These are phyloP conservation scores for Amauroascus niger DNA, from an alignment of 2,329 filamentous ascomycete species.

Conservation along the genomic window DNA sequence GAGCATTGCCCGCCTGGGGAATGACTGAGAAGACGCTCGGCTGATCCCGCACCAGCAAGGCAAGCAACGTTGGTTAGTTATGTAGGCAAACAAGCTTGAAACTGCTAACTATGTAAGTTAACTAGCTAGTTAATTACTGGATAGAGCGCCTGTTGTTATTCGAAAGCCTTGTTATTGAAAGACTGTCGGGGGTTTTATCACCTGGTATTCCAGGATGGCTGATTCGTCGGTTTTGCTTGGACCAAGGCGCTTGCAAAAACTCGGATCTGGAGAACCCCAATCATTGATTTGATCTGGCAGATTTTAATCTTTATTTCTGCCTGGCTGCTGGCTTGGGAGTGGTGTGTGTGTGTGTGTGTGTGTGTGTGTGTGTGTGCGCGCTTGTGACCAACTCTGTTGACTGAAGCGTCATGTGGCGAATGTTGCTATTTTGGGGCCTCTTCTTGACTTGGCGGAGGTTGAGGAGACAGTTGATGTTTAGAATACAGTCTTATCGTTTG, in stretches of 20 bases:
- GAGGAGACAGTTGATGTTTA: too few species aligned
- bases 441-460: too few species aligned
- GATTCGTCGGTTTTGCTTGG: neutral
- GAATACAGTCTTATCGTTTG: too few species aligned
- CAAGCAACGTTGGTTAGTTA: neutral
- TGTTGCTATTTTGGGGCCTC: too few species aligned
- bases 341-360: neutral
- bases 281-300: too few species aligned
- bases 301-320: too few species aligned
- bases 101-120: too few species aligned
- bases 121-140: neutral
- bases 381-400: too few species aligned
- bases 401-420: too few species aligned
- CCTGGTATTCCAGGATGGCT: neutral
- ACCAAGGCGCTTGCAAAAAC: neutral
- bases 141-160: neutral
- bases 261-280: too few species aligned
- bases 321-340: neutral
- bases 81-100: neutral
- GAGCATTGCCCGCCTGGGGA: neutral
- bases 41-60: neutral
- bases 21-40: neutral
- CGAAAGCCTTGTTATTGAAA: neutral
- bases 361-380: too few species aligned
- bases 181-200: neutral